phyloP scores from a whole-genome alignment of 306 rosid genomes.

The Cucurbita maxima region DNA sequence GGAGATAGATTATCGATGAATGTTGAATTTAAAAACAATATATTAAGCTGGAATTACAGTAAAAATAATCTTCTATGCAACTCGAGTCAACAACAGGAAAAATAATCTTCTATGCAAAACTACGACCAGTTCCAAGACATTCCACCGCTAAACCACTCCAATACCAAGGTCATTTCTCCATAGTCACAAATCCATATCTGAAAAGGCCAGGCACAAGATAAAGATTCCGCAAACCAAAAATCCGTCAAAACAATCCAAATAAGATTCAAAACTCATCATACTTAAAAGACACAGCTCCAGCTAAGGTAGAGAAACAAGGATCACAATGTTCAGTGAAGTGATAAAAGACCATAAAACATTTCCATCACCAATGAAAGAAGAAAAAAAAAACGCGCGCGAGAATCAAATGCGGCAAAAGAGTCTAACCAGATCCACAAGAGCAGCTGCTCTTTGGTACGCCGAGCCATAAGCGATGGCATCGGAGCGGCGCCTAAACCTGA shows the following conservation, averaged over 20 bases:
- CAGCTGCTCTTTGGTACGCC: conserved; percentile 64
- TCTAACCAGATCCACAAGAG: conserved; percentile 76
- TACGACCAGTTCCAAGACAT: background rate
- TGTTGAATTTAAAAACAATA: too few relatives aligned
- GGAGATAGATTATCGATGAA: background rate
- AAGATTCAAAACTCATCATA: background rate
- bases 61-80: background rate
- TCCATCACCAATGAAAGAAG: background rate
- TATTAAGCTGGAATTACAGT: background rate
- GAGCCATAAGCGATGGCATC: conserved; percentile 69
- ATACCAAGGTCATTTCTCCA: background rate
- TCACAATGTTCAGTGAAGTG: background rate
- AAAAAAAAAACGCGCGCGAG: background rate
- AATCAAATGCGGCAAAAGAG: background rate
- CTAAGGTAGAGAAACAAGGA: background rate
- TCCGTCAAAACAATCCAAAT: background rate
- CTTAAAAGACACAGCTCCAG: background rate
- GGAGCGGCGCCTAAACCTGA: conserved; percentile 25
- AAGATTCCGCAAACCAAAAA: background rate
- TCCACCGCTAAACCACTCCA: background rate
- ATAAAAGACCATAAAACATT: background rate
- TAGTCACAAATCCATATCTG: background rate
- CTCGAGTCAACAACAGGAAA: background rate
- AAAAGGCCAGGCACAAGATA: background rate
- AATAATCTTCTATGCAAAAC: background rate